Conservation (phyloP, 108 stramenopile genomes). For the Thalassiosira profunda region DNA sequence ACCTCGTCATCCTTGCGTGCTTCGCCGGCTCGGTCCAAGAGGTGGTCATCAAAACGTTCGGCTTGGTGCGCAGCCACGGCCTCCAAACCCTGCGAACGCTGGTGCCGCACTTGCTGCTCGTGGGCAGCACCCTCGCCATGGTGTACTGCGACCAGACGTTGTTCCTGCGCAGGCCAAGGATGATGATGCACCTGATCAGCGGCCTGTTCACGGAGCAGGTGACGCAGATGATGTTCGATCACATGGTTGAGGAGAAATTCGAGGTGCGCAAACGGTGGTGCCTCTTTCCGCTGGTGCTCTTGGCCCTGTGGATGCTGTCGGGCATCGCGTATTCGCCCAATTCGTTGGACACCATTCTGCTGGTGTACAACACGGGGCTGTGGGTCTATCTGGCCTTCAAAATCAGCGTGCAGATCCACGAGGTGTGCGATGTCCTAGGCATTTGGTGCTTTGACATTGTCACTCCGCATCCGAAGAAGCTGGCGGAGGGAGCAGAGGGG, state of each 20-base stretch:
- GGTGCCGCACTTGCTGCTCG: conserved; percentile 53
- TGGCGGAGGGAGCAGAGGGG: too few species aligned
- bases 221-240: conserved; percentile 88
- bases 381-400: conserved; percentile 69
- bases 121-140: conserved; percentile 44
- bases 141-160: conserved; percentile 45
- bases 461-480: conserved; percentile 39
- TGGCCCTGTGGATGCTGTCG: conserved; percentile 40
- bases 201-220: conserved; percentile 80
- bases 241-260: conserved; percentile 68
- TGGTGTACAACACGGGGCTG: conserved; percentile 55
- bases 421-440: conserved; percentile 75
- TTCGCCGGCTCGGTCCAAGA: conserved; percentile 60
- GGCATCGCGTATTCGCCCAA: conserved; percentile 8
- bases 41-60: conserved; percentile 47
- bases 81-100: conserved; percentile 24
- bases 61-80: conserved; percentile 50
- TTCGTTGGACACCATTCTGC: conserved; percentile 26
- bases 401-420: conserved; percentile 55
- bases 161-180: conserved; percentile 60
- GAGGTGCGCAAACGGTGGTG: conserved; percentile 46
- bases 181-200: conserved; percentile 61
- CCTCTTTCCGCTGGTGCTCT: conserved; percentile 57
- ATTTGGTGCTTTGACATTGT: conserved; percentile 93
- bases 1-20: conserved; percentile 55